Evolutionary conservation across 495 filamentous ascomycete species (phyloP), one percentile per base, ranked within the genome.

Genomic region (Amorphotheca resinae): DNA sequence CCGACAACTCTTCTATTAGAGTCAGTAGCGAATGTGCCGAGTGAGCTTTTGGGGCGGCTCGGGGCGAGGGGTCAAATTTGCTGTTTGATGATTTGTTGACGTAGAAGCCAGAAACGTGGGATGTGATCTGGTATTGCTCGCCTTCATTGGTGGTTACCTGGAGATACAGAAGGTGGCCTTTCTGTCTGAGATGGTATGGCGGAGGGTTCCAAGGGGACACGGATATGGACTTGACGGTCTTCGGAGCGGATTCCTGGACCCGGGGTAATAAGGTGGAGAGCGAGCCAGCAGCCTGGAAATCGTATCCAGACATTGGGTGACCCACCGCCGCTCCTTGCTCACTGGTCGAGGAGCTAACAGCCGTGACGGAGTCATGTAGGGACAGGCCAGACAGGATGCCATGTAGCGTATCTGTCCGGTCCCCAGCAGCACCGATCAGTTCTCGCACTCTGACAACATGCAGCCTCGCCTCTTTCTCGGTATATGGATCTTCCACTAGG

Each of bases 131-230:
- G 62, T 82, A 76, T 57, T 87, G 82, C 60, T 96, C 88, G 44
- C 85, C 85, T 63, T 99, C 93, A 53, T 81, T 85, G 26, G 87
- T 95, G 14, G 79, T 82, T 23, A 93, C 67, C 44, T 83, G 73
- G 15, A 99, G 69, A 64, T 99, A 99, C 30, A 99, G 73, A 22
- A 99, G 67, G 59, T 99, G 93, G 28, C 93, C 93, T 57, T 81
- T 84, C 53, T 93, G 84, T 37, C 89, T 76, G 26, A 93, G 76
- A 52, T 87, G 74, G 54, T 91, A 86, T 17, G 93, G 93, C 9
- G 87, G 86, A 26, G 93, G 93, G 66, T 96, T 95, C 93, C 93
- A 99, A 9, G 85, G 68, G 12, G 93, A 96, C 14, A 96, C 65
- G 30, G 80, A 76, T 45, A 99, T 78, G 17, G 79, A 71, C 66